A percentile compares a stretch with the other conserved stretches of the same genome.
Evolutionary conservation across 345 rosid genomes (phyloP).

Genomic region (Hirschfeldia incana): DNA sequence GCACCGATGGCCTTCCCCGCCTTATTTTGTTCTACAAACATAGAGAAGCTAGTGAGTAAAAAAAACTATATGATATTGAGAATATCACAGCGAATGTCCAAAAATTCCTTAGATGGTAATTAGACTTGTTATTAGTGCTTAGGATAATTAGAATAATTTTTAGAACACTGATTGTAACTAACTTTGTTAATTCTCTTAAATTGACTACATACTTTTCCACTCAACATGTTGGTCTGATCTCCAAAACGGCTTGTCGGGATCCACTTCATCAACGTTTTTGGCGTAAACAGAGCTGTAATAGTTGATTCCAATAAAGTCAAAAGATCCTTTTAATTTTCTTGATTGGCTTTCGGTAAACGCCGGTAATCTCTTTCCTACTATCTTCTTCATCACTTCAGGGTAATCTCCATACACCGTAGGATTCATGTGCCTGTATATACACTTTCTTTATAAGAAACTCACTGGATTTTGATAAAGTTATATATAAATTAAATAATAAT

Average conservation of each 20-base stretch:
- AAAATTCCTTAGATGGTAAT: background rate
- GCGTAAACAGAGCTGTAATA: conserved; percentile 47
- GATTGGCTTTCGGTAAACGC: conserved; percentile 43
- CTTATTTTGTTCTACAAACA: conserved; percentile 12
- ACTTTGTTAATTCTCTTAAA: background rate
- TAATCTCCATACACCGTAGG: conserved; percentile 51
- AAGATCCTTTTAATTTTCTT: conserved; percentile 41
- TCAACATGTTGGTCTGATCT: conserved; percentile 41
- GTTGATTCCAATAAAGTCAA: conserved; percentile 51
- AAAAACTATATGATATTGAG: background rate
- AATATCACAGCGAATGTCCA: background rate
- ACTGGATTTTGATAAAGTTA: background rate
- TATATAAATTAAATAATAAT: background rate
- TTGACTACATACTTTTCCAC: conserved; percentile 38
- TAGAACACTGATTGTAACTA: background rate
- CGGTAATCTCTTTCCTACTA: conserved; percentile 48
- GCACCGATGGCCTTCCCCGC: conserved; percentile 31
- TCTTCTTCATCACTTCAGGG: conserved; percentile 42
- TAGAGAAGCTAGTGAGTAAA: background rate
- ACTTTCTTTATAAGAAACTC: background rate
- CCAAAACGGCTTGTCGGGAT: conserved; percentile 31
- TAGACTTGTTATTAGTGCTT: background rate
- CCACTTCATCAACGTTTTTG: conserved; percentile 2
- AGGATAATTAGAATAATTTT: background rate
- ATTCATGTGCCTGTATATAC: conserved; percentile 36